phyloP scores from a whole-genome alignment of 2,329 filamentous ascomycete species.

The Phoma sp. region DNA sequence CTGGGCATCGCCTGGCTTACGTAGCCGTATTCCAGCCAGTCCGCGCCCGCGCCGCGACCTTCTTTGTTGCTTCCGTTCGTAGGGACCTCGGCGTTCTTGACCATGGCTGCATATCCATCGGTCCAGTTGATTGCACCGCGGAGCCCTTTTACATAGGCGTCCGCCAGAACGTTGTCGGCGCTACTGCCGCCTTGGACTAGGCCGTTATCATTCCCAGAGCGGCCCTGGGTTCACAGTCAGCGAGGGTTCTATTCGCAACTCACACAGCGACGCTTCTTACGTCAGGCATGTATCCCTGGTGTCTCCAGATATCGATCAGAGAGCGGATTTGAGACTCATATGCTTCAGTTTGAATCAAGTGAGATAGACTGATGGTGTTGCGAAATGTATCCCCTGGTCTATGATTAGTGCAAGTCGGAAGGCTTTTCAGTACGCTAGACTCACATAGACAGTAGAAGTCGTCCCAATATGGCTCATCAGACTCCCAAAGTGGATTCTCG shows the following conservation, averaged over 20 bases:
- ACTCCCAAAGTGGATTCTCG: slow-evolving; percentile 72
- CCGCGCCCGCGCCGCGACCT: slow-evolving; percentile 70
- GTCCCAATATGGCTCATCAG: slow-evolving; percentile 71
- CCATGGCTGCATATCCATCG: slow-evolving; percentile 72
- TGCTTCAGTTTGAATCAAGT: slow-evolving; percentile 67
- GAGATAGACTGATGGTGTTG: slow-evolving; percentile 62
- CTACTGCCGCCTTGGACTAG: slow-evolving; percentile 73
- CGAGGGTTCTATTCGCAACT: not conserved
- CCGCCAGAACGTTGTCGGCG: slow-evolving; percentile 73
- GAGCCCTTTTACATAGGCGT: slow-evolving; percentile 73
- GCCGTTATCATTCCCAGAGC: slow-evolving; percentile 72
- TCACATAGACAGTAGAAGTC: slow-evolving; percentile 72
- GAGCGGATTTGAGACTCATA: slow-evolving; percentile 71
- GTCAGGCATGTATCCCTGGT: slow-evolving; percentile 69
- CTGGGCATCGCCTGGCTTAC: slow-evolving; percentile 52
- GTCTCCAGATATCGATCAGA: slow-evolving; percentile 70
- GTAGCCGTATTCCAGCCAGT: slow-evolving; percentile 70
- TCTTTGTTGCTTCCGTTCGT: slow-evolving; percentile 67
- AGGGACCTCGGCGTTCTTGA: slow-evolving; percentile 68
- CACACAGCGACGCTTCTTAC: slow-evolving; percentile 30
- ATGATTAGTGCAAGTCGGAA: slow-evolving; percentile 50
- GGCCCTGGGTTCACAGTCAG: slow-evolving; percentile 30
- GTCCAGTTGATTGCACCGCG: slow-evolving; percentile 68
- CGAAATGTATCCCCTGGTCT: slow-evolving; percentile 71
- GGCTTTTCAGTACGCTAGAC: slow-evolving; percentile 49